Base-by-base conservation (phyloP, 306 rosid genomes). In the Cicer bijugum region DNA sequence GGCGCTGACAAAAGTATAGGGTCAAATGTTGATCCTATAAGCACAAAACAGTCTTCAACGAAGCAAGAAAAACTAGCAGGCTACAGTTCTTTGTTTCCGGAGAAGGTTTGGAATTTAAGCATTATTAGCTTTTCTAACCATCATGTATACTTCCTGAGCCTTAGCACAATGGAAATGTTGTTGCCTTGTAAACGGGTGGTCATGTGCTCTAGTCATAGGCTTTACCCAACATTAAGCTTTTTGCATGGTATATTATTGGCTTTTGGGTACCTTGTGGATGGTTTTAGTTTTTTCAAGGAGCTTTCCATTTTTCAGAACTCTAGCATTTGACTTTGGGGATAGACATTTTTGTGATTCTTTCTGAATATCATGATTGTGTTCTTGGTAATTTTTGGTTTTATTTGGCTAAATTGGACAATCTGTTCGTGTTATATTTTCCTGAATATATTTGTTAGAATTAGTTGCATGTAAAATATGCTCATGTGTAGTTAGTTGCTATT, bases 21-120 rank as follows among this genome's bases (percentile, higher is more conserved):
- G 35, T 57, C 91, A 15, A 69, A 72, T 70, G 80, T 48, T 39
- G 96, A 86, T 75, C 77, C 89, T 66, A 58, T 9, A 51, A 82
- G 75, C 71, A 19, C 84, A 23, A 80, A 78, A 52, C 79, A 77
- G 63, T 82, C 82, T n/a, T 80, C 81, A 23, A 82, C 83, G 64
- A 88, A 88, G 69, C 84, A 78, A 78, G 75, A 84, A 84, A 68
- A 56, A 47, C 75, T 80, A 75, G 82, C 63, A 70, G 57, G 86
- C 73, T 78, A 69, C 61, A 69, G 78, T 62, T 45, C 90, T 58
- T 67, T 75, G 74, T 85, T 90, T 86, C 99, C 99, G 12, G 97
- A 90, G 78, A 95, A 90, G 99, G 99, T 94, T 75, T 80, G 80
- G 44, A 50, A 77, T 52, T 71, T 75, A 33, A 50, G 37, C 64